phyloP scores from a whole-genome alignment of 2,329 filamentous ascomycete genomes.

The Nakataea oryzae region DNA sequence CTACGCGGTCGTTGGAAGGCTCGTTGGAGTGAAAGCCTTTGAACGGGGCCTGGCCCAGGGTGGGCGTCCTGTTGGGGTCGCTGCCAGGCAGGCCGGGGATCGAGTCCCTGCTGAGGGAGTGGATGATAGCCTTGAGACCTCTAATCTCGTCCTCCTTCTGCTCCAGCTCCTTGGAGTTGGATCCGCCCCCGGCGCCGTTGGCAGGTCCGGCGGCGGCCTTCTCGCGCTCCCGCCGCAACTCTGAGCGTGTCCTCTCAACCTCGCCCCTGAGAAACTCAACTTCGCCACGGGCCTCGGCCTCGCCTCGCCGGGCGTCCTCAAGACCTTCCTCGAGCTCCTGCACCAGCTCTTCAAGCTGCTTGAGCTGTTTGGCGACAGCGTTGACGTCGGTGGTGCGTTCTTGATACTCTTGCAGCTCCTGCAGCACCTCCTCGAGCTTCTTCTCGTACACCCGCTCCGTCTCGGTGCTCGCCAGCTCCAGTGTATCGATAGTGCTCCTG shows the following conservation, averaged over 20 bases:
- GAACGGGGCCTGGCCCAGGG: constrained; percentile 23
- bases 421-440: constrained; percentile 75
- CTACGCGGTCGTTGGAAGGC: constrained; percentile 43
- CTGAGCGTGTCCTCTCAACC: constrained; percentile 81
- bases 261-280: constrained; percentile 93
- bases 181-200: constrained; percentile 21
- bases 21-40: constrained; percentile 36
- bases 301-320: constrained; percentile 85
- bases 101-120: constrained; percentile 77
- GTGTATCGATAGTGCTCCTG: constrained; percentile 88
- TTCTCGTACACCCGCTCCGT: constrained; percentile 94
- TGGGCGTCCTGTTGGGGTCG: constrained; percentile 21
- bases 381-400: constrained; percentile 83
- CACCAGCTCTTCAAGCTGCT: constrained; percentile 90
- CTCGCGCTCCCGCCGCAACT: constrained; percentile 80
- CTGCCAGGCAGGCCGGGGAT: constrained; percentile 28
- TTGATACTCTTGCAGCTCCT: constrained; percentile 73
- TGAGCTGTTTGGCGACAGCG: constrained; percentile 79
- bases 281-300: constrained; percentile 90
- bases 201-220: constrained; percentile 53
- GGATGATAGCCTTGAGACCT: constrained; percentile 94
- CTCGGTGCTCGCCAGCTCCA: constrained; percentile 91
- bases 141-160: constrained; percentile 96
- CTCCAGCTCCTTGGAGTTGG: constrained; percentile 61
- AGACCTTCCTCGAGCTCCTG: constrained; percentile 94